A percentile compares a stretch with the other conserved stretches of the same genome.
Evolutionary conservation across 495 filamentous ascomycete species (phyloP).

Genomic region (Niebla homalea): DNA sequence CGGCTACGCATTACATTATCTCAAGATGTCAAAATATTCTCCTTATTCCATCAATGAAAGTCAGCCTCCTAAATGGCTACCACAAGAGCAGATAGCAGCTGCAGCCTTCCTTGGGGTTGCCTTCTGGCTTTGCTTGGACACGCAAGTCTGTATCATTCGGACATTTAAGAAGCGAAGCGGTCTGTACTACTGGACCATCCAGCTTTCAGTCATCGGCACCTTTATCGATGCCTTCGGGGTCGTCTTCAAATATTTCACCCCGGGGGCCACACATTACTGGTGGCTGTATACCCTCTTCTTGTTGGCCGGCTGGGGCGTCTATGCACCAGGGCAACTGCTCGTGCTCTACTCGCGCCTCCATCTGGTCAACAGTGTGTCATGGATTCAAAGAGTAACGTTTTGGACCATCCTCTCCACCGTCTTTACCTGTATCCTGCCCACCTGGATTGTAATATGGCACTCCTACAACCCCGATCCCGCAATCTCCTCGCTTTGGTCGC

Average conservation of each 20-base stretch:
- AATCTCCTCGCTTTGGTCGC: slow-evolving; percentile 19
- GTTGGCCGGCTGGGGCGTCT: slow-evolving; percentile 24
- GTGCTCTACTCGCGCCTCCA: slow-evolving; percentile 32
- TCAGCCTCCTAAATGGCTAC: slow-evolving; percentile 2
- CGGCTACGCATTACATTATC: no score
- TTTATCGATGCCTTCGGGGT: slow-evolving; percentile 17
- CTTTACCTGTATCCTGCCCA: slow-evolving; percentile 22
- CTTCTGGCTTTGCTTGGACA: slow-evolving; percentile 28
- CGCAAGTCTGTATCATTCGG: slow-evolving; percentile 26
- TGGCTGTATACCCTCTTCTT: slow-evolving; percentile 18
- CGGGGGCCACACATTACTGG: slow-evolving; percentile 20
- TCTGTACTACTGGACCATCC: slow-evolving; percentile 34
- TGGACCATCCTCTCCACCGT: slow-evolving; percentile 24
- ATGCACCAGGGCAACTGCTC: slow-evolving; percentile 30
- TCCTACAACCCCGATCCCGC: slow-evolving; percentile 20
- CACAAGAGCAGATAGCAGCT: slow-evolving; percentile 8
- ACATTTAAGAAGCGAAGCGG: slow-evolving; percentile 28
- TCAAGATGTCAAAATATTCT: neutral
- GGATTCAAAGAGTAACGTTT: slow-evolving; percentile 19
- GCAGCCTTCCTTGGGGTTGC: slow-evolving; percentile 23
- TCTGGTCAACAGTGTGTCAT: slow-evolving; percentile 19
- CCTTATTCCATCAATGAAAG: slow-evolving; percentile 7
- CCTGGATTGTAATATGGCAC: slow-evolving; percentile 40
- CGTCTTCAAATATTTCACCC: slow-evolving; percentile 23
- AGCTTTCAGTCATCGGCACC: slow-evolving; percentile 20